Evolutionary conservation across 345 rosid species (phyloP), one percentile per base, ranked within the genome.

Genomic region (Capsella bursapastoris): DNA sequence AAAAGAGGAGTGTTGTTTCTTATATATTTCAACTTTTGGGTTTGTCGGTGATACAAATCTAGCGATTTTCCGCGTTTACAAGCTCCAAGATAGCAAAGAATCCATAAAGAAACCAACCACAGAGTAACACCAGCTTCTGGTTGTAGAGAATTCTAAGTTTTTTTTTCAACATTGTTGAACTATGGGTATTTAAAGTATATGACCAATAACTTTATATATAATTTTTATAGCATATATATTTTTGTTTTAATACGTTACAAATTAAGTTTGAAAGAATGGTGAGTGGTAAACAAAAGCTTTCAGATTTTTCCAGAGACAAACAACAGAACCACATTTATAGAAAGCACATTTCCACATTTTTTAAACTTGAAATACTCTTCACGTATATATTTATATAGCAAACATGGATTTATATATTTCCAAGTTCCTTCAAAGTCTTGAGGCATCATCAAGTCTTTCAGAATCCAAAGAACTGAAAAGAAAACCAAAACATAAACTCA

Each of bases 391-490:
- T 50, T 63, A 12, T 51, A 59, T 4, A 8, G 22, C 18, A 29
- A 35, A 14, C 47, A 9, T 58, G 16, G 18, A 3, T 38, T 16
- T 61, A 53, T 72, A 51, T 51, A 25, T 69, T 55, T 31, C 40
- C 60, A 57, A 22, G 72, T 57, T 70, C 71, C 67, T 71, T 71
- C 64, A 58, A n/a, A 48, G 50, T 64, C 72, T 65, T 59, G 67
- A 31, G 43, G 47, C 47, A 27, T 56, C 16, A 8, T 47, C 77
- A 71, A 59, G 57, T 27, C 69, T 44, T 71, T 78, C 69, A 72
- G 77, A 78, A 78, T 71, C 73, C 77, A 0, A 78, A 78, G 58
- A 78, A 78, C 77, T 78, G 81, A 25, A 65, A 58, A 57, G 31
- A 71, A 35, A 22, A 40, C 32, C 11, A 25, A 22, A 64, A 13